A percentile compares a stretch with the other conserved stretches of the same genome.
Evolutionary conservation across 2,329 filamentous ascomycete species (phyloP).

Genomic region (Bipolaris bicolor): DNA sequence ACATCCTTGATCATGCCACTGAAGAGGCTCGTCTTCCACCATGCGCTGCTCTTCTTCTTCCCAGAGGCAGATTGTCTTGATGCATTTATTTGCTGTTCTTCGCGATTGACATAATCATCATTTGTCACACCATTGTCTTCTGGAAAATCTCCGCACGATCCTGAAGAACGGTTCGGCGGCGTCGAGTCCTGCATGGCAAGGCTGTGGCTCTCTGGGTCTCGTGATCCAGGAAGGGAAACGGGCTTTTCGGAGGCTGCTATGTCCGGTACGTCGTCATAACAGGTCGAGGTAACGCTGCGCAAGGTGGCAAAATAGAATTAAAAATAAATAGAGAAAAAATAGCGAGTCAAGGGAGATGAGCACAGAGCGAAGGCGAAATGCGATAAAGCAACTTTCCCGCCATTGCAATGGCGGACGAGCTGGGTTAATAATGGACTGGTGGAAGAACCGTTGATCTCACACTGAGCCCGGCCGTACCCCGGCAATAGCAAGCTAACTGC

Average conservation of each 20-base stretch:
- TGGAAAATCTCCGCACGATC: conserved; percentile 19
- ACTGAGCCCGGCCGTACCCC: conserved; percentile 4
- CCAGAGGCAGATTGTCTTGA: conserved; percentile 21
- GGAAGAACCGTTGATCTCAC: conserved; percentile 10
- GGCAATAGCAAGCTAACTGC: conserved; percentile 8
- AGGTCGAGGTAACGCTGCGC: background rate
- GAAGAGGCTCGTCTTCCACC: conserved; percentile 79
- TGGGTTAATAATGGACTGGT: conserved; percentile 11
- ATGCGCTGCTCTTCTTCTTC: conserved; percentile 48
- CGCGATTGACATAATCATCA: conserved; percentile 18
- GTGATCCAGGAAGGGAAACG: conserved; percentile 11
- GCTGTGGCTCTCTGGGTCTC: conserved; percentile 24
- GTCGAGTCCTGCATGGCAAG: conserved; percentile 24
- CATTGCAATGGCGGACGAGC: conserved; percentile 5
- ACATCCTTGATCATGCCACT: conserved; percentile 82
- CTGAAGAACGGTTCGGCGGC: conserved; percentile 29
- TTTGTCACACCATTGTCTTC: conserved; percentile 6
- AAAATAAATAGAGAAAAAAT: background rate
- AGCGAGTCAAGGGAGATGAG: background rate
- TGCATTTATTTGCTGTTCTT: conserved; percentile 18
- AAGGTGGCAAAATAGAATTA: background rate
- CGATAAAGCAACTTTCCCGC: background rate
- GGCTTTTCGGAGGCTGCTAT: conserved; percentile 29
- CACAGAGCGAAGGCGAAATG: background rate
- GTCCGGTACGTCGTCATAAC: conserved; percentile 18